Evolutionary conservation across 2,329 filamentous ascomycete genomes (phyloP), one percentile per base, ranked within the genome.

Genomic region (Diaporthe eres): DNA sequence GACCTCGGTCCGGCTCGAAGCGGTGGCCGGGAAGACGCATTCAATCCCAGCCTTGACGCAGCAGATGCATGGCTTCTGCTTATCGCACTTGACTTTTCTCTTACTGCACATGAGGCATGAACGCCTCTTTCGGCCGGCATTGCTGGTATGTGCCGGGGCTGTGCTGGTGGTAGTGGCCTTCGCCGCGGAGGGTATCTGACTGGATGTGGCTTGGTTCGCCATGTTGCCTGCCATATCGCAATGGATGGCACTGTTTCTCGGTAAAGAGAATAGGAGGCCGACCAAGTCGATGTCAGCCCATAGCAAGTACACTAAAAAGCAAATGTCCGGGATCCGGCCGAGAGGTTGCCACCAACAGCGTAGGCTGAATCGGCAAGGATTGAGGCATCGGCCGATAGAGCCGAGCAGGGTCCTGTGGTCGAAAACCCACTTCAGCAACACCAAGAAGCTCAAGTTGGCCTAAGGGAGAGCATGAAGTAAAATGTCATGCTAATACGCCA

Each of bases 61-160:
- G 34, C 22, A 61, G 12, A 17, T 61, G 12, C 37, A 61, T 25
- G 58, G 58, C 28, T 61, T 61, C 22, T 61, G 58, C 58, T 61
- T 61, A 22, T 61, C 37, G 37, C 58, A 61, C 17, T 17, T 61
- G 34, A 42, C 37, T 42, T 61, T 61, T 7, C 58, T 61, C n/a
- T 25, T 61, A 7, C 58, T 61, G n/a, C 58, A 61, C 58, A 61
- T 61, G 15, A 61, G 5, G 22, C 58, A 61, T 25, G 58, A 61
- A 8, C 58, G 58, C n/a, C 58, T 22, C 10, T 60, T 60, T 8
- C 57, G 57, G 22, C 57, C 57, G 39, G 58, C 37, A 61, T 42
- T 42, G n/a, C 37, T 42, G 12, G 37, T 7, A 25, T 25, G 3
- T 3, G 34, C 8, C 5, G 34, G 58, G 8, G 12, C 37, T 42